These are phyloP conservation scores for Candida cerambycidarum DNA, from an alignment of 805 yeast genomes.

Conservation along the genomic window DNA sequence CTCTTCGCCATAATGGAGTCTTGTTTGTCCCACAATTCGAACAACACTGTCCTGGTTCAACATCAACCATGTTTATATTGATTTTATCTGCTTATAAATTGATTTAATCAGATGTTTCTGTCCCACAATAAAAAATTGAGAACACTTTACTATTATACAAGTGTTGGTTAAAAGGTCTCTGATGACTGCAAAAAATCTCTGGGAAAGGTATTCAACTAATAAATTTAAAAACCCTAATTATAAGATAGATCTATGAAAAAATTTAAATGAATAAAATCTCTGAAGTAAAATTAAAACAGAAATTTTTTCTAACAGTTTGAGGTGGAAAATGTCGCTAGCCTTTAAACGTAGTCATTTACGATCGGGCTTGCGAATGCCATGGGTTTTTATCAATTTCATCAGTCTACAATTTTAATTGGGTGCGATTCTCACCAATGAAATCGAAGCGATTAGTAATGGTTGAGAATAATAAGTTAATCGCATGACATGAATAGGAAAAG, in stretches of 20 bases:
- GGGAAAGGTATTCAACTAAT: not conserved
- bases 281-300: not conserved
- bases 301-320: not conserved
- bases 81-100: not conserved
- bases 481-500: too few species aligned
- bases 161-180: not conserved
- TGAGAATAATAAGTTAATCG: too few species aligned
- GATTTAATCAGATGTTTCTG: not conserved
- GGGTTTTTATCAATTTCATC: conserved; percentile 3
- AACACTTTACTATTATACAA: not conserved
- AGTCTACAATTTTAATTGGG: conserved; percentile 1
- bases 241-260: not conserved
- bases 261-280: too few species aligned
- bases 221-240: not conserved
- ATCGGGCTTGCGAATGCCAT: not conserved
- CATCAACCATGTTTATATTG: conserved; percentile 1
- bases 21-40: conserved; percentile 56
- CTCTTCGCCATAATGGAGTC: conserved; percentile 60
- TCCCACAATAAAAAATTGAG: not conserved
- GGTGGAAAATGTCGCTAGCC: not conserved
- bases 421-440: not conserved
- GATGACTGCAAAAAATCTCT: not conserved
- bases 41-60: conserved; percentile 44
- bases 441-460: not conserved
- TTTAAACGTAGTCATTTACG: conserved; percentile 1